Evolutionary conservation across 305 asterid species (phyloP), one percentile per base, ranked within the genome.

Genomic region (Coffea humblotiana): DNA sequence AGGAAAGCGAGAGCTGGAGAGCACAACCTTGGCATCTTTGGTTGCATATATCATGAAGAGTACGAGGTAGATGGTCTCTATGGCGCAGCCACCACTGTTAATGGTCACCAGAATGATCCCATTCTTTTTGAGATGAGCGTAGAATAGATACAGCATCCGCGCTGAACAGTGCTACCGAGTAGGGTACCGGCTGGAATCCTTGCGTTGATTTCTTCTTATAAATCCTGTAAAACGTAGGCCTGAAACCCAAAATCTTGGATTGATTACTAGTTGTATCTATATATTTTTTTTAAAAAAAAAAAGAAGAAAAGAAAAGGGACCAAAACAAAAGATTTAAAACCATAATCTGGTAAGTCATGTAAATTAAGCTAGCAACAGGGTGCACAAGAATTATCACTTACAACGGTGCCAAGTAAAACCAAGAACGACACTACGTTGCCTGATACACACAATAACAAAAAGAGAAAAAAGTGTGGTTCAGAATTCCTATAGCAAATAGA

Each of bases 401-500:
- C 96, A 88, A 29, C 3, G 98, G 98, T 16, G 98, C 86, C 88
- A 93, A 72, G 88, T 79, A 93, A 93, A 81, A 93, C 98, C 94
- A 93, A 73, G 90, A 93, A 92, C 80, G 97, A 92, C 84, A 93
- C 92, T 1, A 87, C 79, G 78, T 92, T 93, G 80, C 98, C 97
- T 91, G 76, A 25, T 23, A 51, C 64, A 8, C 40, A 19, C 1
- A 21, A 47, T 40, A 1, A n/a, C 1, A 49, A 3, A 16, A 6
- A 10, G 54, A 10, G 54, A 40, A 63, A 35, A 2, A 12, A 13
- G 9, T 7, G 25, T 5, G 13, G 43, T 9, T 56, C 63, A 10
- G 43, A 2, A 72, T 13, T 13, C 47, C 3, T 16, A 21, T 48
- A 14, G 40, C 0, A n/a, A 12, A 8, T 3, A 70, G 27, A n/a